Base-by-base conservation (phyloP, 495 filamentous ascomycete genomes). In the Xylaria cubensis region DNA sequence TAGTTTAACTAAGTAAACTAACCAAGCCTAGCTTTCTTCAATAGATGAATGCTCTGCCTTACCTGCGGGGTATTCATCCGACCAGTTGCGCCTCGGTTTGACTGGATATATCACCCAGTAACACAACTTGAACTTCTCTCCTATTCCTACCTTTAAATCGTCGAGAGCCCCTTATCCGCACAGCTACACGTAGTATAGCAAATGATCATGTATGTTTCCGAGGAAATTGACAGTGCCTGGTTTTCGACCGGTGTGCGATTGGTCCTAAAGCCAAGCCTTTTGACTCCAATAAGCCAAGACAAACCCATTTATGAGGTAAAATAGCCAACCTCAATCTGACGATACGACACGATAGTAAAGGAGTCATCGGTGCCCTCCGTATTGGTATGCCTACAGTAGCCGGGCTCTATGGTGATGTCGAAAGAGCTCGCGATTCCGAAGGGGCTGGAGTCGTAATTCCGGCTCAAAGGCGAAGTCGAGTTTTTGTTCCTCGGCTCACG, bases 281-380 rank as follows among this genome's bases (percentile, higher is more conserved):
- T 67, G 26, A 50, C 48, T 46, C 51, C 66, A 58, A 68, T 68
- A 46, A 68, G 66, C 66, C 66, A 68, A 68, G 66, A 68, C 51
- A 39, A 29, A 55, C 4, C 19, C 17, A 34, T 17, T 61, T 39
- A 39, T 29, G 34, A 61, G 58, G 58, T 39, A n/a, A 39, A 61
- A 53, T 55, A 53, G 64, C 64, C 46, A 55, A 29, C 63, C 46
- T 53, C 64, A 66, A 56, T 55, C 51, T 26, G 51, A 13, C 24
- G 39, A 64, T 64, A 46, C 21, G 21, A 63, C 39, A 63, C 61
- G 61, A 61, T 39, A 32, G 58, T 8, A 21, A 24, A 17, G n/a
- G 39, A 63, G 39, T 41, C 58, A 39, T 61, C 58, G 58, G 58
- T 21, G 32, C 19, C 29, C 61, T 42, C 61, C 61, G n/a, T 24